Percentiles rank a stretch among this genome's conserved stretches.
These are phyloP conservation scores for Fusarium temperatum DNA, from an alignment of 2,329 filamentous ascomycete species.

Conservation along the genomic window DNA sequence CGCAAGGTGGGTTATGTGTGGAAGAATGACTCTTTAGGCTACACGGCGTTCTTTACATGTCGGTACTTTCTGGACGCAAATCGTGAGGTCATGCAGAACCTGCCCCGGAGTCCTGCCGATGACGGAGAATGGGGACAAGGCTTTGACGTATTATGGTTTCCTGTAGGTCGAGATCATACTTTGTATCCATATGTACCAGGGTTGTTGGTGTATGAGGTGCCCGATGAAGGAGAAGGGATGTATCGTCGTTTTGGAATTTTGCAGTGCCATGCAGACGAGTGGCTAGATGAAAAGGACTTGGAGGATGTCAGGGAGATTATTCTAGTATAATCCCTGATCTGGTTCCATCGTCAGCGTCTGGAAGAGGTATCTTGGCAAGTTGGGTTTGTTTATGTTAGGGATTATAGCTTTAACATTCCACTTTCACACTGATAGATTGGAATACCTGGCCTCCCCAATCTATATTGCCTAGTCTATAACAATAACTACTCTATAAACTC, in stretches of 20 bases:
- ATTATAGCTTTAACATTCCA: too few relatives aligned
- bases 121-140: background rate
- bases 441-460: too few relatives aligned
- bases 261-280: too few relatives aligned
- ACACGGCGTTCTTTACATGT: background rate
- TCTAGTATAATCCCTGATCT: background rate
- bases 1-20: too few relatives aligned
- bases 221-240: background rate
- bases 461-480: too few relatives aligned
- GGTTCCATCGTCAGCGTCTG: too few relatives aligned
- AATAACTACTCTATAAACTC: too few relatives aligned
- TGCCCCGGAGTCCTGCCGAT: fast-evolving
- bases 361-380: too few relatives aligned
- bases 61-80: background rate
- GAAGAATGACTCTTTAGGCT: too few relatives aligned
- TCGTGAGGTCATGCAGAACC: background rate
- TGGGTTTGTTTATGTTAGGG: too few relatives aligned
- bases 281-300: background rate
- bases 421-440: too few relatives aligned
- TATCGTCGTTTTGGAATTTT: background rate
- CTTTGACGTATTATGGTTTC: background rate
- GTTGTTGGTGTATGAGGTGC: background rate
- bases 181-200: fast-evolving
- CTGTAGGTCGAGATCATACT: background rate
- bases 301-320: background rate